A percentile compares a stretch with the other conserved stretches of the same genome.
Evolutionary conservation across 257 asterid species (phyloP).

Genomic region (Pogostemon cablin): DNA sequence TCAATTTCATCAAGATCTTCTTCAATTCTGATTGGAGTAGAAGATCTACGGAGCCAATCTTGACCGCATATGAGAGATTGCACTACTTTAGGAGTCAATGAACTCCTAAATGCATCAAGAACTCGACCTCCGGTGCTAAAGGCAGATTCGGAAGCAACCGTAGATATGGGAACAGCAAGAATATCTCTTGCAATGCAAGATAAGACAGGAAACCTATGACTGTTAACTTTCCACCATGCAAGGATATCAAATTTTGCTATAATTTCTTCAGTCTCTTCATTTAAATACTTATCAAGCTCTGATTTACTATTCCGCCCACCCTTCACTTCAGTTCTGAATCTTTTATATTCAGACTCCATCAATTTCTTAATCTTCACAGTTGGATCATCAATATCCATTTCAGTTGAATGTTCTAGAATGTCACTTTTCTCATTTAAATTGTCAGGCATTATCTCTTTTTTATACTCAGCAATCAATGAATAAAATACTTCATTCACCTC

Average conservation of each 20-base stretch:
- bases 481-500: not conserved
- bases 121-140: not conserved
- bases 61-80: not conserved
- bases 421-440: not conserved
- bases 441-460: not conserved
- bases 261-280: not conserved
- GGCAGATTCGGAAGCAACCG: not conserved
- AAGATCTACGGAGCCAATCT: not conserved
- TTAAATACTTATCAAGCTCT: not conserved
- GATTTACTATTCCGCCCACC: not conserved
- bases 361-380: no score
- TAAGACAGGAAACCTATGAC: not conserved
- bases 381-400: not conserved
- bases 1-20: no score
- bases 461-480: not conserved
- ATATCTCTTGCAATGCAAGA: not conserved
- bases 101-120: not conserved
- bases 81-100: not conserved
- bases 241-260: not conserved
- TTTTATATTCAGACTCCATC: not conserved
- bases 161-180: not conserved
- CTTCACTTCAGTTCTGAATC: not conserved
- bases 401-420: not conserved
- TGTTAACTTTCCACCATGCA: not conserved
- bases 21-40: no score